These are phyloP conservation scores for Torulaspora pretoriensis DNA, from an alignment of 1,139 yeast species.

Conservation along the genomic window DNA sequence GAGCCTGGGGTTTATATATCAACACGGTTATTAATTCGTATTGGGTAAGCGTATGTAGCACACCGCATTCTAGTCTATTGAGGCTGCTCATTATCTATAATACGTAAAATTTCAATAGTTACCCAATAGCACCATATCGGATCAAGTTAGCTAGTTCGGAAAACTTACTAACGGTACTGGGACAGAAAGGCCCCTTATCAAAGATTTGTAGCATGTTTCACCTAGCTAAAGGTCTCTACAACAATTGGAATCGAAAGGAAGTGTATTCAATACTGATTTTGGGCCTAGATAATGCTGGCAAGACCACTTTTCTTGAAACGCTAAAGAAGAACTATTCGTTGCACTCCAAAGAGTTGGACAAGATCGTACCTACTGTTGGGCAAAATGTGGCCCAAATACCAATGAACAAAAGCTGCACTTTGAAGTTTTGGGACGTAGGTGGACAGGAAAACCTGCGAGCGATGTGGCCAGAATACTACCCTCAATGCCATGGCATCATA, in stretches of 20 bases:
- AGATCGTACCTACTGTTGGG: constrained; percentile 68
- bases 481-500: constrained; percentile 83
- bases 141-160: background rate
- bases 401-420: constrained; percentile 44
- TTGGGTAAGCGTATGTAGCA: background rate
- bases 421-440: constrained; percentile 94
- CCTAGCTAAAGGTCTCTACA: constrained; percentile 55
- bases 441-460: constrained; percentile 81
- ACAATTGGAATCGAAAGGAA: constrained; percentile 53
- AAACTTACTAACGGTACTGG: background rate
- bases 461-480: constrained; percentile 84
- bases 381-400: constrained; percentile 61
- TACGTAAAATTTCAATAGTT: background rate
- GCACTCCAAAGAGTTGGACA: constrained; percentile 35
- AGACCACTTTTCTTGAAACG: constrained; percentile 74
- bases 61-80: background rate
- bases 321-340: constrained; percentile 50
- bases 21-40: no score
- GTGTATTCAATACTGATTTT: constrained; percentile 74
- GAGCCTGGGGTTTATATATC: no score
- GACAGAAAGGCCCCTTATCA: background rate
- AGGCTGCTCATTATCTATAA: background rate
- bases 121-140: background rate
- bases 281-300: constrained; percentile 95
- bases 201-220: constrained; percentile 51